Conservation (phyloP, 1,284 basidiomycete genomes). For the Heliocybe sulcata region DNA sequence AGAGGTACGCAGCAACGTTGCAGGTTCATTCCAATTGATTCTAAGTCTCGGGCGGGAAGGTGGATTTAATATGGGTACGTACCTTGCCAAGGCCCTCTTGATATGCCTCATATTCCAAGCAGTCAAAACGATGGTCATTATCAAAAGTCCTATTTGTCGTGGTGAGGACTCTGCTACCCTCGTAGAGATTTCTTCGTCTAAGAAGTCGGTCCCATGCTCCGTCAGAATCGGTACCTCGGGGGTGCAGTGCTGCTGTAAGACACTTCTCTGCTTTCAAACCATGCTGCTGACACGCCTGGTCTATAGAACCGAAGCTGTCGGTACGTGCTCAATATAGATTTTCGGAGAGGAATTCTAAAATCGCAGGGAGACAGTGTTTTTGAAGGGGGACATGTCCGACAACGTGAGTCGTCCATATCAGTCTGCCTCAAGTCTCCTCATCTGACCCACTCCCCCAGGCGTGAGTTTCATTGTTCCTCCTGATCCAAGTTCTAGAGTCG, state of each 20-base stretch:
- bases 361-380: not conserved
- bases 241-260: not conserved
- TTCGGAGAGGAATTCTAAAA: not conserved
- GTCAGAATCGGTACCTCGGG: constrained; percentile 6
- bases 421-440: not conserved
- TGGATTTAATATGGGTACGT: constrained; percentile 46
- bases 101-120: not conserved
- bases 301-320: not conserved
- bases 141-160: constrained; percentile 44
- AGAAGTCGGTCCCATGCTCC: not conserved
- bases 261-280: not conserved
- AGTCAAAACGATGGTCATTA: constrained; percentile 43
- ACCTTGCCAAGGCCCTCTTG: not conserved
- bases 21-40: not conserved
- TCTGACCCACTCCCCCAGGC: not conserved
- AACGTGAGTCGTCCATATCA: not conserved
- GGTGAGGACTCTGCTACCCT: constrained; percentile 22
- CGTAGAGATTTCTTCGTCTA: not conserved
- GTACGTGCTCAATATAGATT: not conserved
- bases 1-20: constrained; percentile 31
- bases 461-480: not conserved
- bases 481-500: no score
- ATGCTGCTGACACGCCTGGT: not conserved
- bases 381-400: not conserved
- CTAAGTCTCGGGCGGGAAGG: constrained; percentile 18